These are phyloP conservation scores for Dicorynia guianensis DNA, from an alignment of 306 rosid genomes.

Conservation along the genomic window DNA sequence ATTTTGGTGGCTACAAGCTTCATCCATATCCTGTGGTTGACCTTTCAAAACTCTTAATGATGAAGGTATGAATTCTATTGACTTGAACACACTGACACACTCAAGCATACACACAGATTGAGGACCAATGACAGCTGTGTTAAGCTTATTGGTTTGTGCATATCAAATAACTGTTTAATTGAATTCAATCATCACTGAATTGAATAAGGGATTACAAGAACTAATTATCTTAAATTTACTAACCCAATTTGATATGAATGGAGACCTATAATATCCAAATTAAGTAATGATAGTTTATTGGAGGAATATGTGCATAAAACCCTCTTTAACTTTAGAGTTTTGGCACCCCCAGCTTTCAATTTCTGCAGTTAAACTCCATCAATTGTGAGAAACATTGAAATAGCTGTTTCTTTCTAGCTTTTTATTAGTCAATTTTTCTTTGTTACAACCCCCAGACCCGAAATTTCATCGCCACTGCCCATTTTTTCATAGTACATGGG, in stretches of 20 bases:
- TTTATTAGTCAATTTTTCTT: too few species aligned
- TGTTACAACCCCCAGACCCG: too few species aligned
- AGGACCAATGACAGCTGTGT: background rate
- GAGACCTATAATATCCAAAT: background rate
- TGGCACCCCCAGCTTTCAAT: background rate
- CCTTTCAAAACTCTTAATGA: constrained; percentile 72
- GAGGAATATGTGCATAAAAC: too few species aligned
- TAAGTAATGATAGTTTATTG: background rate
- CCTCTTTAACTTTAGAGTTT: background rate
- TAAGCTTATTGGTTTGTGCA: background rate
- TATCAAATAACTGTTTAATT: background rate
- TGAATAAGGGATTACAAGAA: background rate
- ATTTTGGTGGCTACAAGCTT: constrained; percentile 86
- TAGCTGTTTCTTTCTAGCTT: background rate
- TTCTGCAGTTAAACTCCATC: background rate
- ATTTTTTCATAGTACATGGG: too few species aligned
- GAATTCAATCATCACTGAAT: background rate
- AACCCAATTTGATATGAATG: background rate
- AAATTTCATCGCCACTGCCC: too few species aligned
- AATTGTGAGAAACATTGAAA: background rate
- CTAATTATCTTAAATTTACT: too few species aligned
- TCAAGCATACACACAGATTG: background rate
- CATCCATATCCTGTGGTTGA: constrained; percentile 74
- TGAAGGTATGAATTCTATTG: constrained; percentile 66
- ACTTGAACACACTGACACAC: background rate